Conservation (phyloP, 768 basidiomycete species). For the Suillus fuscotomentosus region DNA sequence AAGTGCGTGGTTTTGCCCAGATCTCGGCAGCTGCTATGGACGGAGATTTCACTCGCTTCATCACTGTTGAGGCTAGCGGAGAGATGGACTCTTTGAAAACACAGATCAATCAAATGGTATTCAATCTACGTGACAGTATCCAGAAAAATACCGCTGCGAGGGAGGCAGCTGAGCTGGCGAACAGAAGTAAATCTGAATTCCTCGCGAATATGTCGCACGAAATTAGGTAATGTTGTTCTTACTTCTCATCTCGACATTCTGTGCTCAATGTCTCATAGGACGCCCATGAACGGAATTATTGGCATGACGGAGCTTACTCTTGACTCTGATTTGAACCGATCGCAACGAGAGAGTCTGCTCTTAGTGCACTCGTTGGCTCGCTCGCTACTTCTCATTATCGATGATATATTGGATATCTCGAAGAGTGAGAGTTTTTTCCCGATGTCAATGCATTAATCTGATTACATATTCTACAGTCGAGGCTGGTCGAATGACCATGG, state of each 20-base stretch:
- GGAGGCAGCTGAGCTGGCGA: constrained; percentile 97
- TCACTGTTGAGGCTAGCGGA: constrained; percentile 97
- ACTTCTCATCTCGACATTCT: neutral
- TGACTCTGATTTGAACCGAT: constrained; percentile 91
- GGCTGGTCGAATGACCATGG: constrained; percentile 99
- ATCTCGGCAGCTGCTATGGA: constrained; percentile 99
- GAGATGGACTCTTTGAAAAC: constrained; percentile 99
- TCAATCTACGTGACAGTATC: constrained; percentile 92
- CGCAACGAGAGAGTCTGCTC: constrained; percentile 92
- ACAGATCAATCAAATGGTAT: constrained; percentile 99
- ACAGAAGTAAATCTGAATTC: constrained; percentile 96
- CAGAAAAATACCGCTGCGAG: constrained; percentile 98
- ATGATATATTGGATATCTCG: constrained; percentile 99
- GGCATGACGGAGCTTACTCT: constrained; percentile 99
- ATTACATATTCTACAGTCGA: constrained; percentile 61
- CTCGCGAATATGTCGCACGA: constrained; percentile 99
- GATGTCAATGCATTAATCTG: neutral
- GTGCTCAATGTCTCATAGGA: constrained; percentile 48
- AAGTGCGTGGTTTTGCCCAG: constrained; percentile 98
- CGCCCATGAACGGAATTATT: constrained; percentile 99
- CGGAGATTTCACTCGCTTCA: constrained; percentile 97
- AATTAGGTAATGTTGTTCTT: constrained; percentile 62
- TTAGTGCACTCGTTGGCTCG: constrained; percentile 94
- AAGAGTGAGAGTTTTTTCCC: constrained; percentile 70
- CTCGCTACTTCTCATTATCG: constrained; percentile 92